Evolutionary conservation across 2,329 filamentous ascomycete genomes (phyloP), one percentile per base, ranked within the genome.

Genomic region (Aspergillus texensis): DNA sequence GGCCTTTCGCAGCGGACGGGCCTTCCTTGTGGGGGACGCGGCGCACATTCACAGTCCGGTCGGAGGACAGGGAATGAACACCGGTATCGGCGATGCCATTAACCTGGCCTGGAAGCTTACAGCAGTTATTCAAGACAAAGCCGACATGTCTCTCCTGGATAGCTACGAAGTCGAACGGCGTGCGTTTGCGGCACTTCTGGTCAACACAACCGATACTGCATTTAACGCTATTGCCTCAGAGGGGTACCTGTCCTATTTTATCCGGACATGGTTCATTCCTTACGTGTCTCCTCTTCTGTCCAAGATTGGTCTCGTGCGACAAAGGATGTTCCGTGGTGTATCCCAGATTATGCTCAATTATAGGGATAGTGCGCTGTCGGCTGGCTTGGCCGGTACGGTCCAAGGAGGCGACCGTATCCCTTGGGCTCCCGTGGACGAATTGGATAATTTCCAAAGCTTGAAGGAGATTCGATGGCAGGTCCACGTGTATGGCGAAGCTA

Each of bases 51-150:
- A 87, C 64, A 84, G 79, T 43, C 84, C 84, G 0, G 81, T 82
- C 0, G 86, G 84, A 2, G 86, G 84, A 0, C 85, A 86, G 68
- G 86, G 86, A 1, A 84, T 88, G 82, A 87, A 88, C 68, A 83
- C 83, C 0, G 84, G 85, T 0, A 79, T 87, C 24, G 81, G 83
- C 28, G 85, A 87, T 61, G 81, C 83, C 0, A 76, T 83, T 34
- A 86, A 87, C 61, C 75, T 87, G 0, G 82, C 81, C 26, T 87
- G 85, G 84, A 87, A 87, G 67, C 75, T 87, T 2, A 79, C 82
- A 0, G 74, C 79, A 1, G 82, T 82, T 4, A 70, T 84, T 1
- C 75, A 77, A n/a, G 73, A 78, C 8, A 63, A 75, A 2, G 78
- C 76, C 1, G 72, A 72, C 12, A 71, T 79, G 11, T 67, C 73